Conservation (phyloP, 202 grass and related monocot genomes). For the Alloteropsis angusta region DNA sequence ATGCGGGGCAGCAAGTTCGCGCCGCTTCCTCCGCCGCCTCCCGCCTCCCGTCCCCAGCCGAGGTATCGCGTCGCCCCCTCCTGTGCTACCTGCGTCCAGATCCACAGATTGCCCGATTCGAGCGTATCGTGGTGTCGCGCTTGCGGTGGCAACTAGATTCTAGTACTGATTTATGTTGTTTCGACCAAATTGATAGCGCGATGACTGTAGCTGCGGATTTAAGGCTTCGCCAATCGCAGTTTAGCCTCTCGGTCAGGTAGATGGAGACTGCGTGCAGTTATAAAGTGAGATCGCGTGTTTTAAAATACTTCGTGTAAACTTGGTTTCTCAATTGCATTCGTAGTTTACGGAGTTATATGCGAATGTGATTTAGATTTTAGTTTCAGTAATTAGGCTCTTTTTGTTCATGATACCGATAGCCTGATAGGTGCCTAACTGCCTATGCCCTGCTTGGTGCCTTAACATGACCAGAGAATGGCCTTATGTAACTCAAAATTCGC, state of each 20-base stretch:
- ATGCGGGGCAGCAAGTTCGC: slow-evolving; percentile 93
- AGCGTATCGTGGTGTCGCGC: not conserved
- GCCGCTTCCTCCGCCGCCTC: slow-evolving; percentile 44
- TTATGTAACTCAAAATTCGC: not conserved
- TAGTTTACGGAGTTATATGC: not conserved
- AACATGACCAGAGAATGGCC: not conserved
- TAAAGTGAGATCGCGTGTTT: not conserved
- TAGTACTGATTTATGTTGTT: not conserved
- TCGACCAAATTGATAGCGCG: slow-evolving; percentile 2
- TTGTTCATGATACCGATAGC: not conserved
- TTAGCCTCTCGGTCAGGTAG: not conserved
- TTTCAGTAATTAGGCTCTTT: not conserved
- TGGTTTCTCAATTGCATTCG: no score
- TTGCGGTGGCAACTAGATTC: not conserved
- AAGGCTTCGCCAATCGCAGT: not conserved
- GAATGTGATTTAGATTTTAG: not conserved
- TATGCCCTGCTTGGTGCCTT: not conserved
- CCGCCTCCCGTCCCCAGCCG: slow-evolving; percentile 26
- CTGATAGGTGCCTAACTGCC: no score
- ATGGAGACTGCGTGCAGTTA: not conserved
- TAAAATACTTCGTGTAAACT: not conserved
- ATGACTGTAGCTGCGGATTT: not conserved
- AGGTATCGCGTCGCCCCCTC: slow-evolving; percentile 27
- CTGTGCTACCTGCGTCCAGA: not conserved
- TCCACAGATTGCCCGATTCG: not conserved